Base-by-base conservation (phyloP, 352 stramenopile species). In the Pythium apleroticum region DNA sequence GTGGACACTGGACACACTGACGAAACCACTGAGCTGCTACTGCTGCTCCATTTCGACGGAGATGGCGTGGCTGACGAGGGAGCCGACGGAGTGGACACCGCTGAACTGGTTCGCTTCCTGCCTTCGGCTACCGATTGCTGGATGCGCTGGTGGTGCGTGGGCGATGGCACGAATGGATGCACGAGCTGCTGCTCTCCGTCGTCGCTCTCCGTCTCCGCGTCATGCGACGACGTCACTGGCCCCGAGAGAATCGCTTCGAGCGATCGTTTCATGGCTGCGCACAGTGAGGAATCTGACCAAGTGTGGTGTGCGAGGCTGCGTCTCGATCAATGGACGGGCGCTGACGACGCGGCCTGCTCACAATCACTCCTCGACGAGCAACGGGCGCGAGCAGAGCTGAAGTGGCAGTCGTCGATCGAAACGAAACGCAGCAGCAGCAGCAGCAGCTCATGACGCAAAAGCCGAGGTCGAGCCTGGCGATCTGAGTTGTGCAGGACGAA, bases 401-500 rank as follows among this genome's bases (percentile, higher is more conserved):
- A 59, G 50, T 57, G 50, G 50, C 31, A 31, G 50, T 41, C 50
- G 50, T 41, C 19, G 24, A 57, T 20, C 27, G 28, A 57, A 3
- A 41, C 50, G 50, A 22, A 45, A 53, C 39, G 49, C n/a, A 22
- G 19, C 55, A 39, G n/a, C 24, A 49, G 49, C n/a, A 22, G 19
- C 55, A 39, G n/a, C 24, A 49, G 27, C 30, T 57, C 35, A 20
- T 24, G 17, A 33, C 28, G 12, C 37, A 31, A 56, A 28, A 41
- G 41, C 22, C 41, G 55, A 61, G 37, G 37, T 24, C 20, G 17
- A 31, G 19, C 35, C 37, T 52, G 49, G 52, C 19, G 56, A 55
- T 66, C 57, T 70, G 64, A 68, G 60, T 56, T 46, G 37, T 53
- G 11, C 52, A 60, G 68, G 66, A 67, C 53, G 54, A 69, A 57